Conservation (phyloP, 768 basidiomycete species). For the Suillus tomentosus region DNA sequence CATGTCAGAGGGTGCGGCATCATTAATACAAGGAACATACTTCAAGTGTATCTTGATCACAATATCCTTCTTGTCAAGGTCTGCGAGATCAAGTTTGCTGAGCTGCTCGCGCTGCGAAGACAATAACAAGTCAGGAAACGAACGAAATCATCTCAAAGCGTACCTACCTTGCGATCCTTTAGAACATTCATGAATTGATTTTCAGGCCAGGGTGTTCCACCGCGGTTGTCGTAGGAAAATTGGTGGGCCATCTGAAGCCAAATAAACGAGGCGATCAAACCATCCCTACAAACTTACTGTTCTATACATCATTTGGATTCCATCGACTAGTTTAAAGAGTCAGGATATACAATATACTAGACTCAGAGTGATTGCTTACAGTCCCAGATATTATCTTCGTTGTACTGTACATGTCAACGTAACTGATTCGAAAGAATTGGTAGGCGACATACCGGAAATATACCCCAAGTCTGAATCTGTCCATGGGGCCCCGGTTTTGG, state of each 20-base stretch:
- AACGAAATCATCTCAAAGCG: not conserved
- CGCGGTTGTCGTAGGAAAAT: conserved; percentile 12
- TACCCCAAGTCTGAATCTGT: conserved; percentile 34
- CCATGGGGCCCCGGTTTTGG: conserved; percentile 27
- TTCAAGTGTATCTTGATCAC: conserved; percentile 16
- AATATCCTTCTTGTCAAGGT: conserved; percentile 26
- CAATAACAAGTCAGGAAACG: conserved; percentile 10
- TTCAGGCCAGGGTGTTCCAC: conserved; percentile 23
- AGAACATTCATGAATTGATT: conserved; percentile 28
- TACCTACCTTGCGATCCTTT: conserved; percentile 27
- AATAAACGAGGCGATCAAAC: conserved; percentile 10
- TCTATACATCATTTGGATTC: conserved; percentile 17
- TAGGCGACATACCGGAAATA: conserved; percentile 24
- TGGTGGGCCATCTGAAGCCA: conserved; percentile 22
- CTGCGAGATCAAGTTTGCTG: conserved; percentile 21
- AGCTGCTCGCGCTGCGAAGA: conserved; percentile 22
- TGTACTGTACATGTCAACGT: conserved; percentile 19
- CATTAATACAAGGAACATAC: conserved; percentile 21
- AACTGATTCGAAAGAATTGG: not conserved
- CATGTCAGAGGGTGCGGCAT: not conserved
- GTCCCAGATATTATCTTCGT: conserved; percentile 21
- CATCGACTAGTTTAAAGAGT: conserved; percentile 15
- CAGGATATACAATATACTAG: conserved; percentile 11
- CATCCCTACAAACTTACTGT: not conserved
- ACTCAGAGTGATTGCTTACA: conserved; percentile 11